These are phyloP conservation scores for Spathaspora arborariae DNA, from an alignment of 805 yeast genomes.

Conservation along the genomic window DNA sequence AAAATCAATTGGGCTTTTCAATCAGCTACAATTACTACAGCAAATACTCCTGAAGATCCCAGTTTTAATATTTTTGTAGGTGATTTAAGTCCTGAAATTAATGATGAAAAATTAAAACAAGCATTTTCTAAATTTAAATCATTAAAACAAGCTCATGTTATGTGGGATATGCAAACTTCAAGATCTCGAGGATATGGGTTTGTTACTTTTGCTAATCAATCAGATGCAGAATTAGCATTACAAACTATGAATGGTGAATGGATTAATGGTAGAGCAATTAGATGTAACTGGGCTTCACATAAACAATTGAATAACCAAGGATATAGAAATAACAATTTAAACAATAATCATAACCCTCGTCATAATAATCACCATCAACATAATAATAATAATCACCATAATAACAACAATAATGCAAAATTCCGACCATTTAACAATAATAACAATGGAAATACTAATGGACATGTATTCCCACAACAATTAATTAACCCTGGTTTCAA, in stretches of 20 bases:
- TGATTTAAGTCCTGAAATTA: slow-evolving; percentile 76
- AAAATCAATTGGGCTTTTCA: slow-evolving; percentile 82
- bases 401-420: slow-evolving; percentile 7
- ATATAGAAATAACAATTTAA: slow-evolving; percentile 11
- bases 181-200: slow-evolving; percentile 91
- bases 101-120: slow-evolving; percentile 63
- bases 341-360: slow-evolving; percentile 12
- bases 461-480: slow-evolving; percentile 3
- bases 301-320: slow-evolving; percentile 37
- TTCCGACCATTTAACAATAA: slow-evolving; percentile 14
- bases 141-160: slow-evolving; percentile 79
- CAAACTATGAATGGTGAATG: slow-evolving; percentile 69
- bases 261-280: slow-evolving; percentile 70
- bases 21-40: slow-evolving; percentile 61
- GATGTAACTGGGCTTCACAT: slow-evolving; percentile 88
- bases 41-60: slow-evolving; percentile 32
- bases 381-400: slow-evolving; percentile 9
- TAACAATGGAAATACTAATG: slow-evolving; percentile 3
- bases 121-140: slow-evolving; percentile 58
- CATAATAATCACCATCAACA: slow-evolving; percentile 10
- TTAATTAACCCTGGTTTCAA: slow-evolving; percentile 3
- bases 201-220: slow-evolving; percentile 63
- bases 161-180: slow-evolving; percentile 97
- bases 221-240: slow-evolving; percentile 73
- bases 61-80: slow-evolving; percentile 79